Base-by-base conservation (phyloP, 306 rosid species). In the Prinsepia uniflora region DNA sequence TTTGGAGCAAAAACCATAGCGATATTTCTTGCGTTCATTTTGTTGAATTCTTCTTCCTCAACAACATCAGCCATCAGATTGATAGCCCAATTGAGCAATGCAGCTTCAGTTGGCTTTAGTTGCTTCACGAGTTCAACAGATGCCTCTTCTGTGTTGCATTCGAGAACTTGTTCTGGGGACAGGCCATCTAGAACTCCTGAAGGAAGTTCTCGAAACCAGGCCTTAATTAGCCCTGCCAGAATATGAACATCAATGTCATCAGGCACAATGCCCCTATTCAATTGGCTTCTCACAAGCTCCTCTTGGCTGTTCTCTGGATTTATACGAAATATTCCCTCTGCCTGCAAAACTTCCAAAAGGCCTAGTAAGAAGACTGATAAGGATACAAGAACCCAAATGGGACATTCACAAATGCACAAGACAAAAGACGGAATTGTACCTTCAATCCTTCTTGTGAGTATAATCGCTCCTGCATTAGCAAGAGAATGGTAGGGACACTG, bases 1-100 rank as follows among this genome's bases (percentile, higher is more conserved):
- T 95, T 95, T 47, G 99, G 97, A 71, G 99, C 83, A 80, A 95
- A 95, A 79, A 91, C 97, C 99, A 95, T 95, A 40, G 99, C 96
- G 12, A 95, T 95, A 60, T 91, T 95, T 76, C 99, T 83, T 22
- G 97, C 87, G 78, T 95, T 88, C 99, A 91, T 95, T 80, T 95
- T 95, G 86, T 95, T 95, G 70, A 44, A 60, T 64, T 95, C 96
- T 73, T 91, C 96, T 75, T 95, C 96, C 62, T 78, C 88, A n/a
- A 95, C 99, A 80, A 95, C 96, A 80, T 91, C 99, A 69, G 92
- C 89, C 99, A 91, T 89, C 64, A 95, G 96, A 83, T 91, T 91
- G 78, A 89, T 68, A 17, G 96, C 99, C 97, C 97, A 95, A 66
- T 76, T 91, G 63, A 95, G 89, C 82, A 86, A 72, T 12, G 90